phyloP scores from a whole-genome alignment of 2,329 filamentous ascomycete species.

The Epichloe elymi region DNA sequence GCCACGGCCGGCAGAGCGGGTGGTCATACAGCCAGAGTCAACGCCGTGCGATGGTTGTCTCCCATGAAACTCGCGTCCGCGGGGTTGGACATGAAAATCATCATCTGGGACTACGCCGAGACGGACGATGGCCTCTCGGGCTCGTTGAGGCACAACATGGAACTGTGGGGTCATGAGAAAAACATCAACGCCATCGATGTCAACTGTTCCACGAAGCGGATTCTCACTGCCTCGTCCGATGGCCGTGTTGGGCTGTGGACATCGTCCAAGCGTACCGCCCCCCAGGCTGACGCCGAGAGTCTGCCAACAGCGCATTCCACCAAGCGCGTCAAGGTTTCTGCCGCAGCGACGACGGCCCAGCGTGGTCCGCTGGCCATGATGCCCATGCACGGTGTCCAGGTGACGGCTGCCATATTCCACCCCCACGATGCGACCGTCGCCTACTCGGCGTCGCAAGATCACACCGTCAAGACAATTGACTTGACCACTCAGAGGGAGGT shows the following conservation, averaged over 20 bases:
- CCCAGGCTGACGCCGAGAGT: constrained; percentile 55
- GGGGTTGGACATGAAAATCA: constrained; percentile 71
- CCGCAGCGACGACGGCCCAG: constrained; percentile 39
- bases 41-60: constrained; percentile 73
- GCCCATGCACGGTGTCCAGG: constrained; percentile 56
- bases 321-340: constrained; percentile 62
- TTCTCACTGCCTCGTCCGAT: constrained; percentile 78
- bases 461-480: constrained; percentile 83
- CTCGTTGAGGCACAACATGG: constrained; percentile 57
- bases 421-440: constrained; percentile 73
- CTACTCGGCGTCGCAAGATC: constrained; percentile 85
- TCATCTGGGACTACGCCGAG: constrained; percentile 81
- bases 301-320: constrained; percentile 53
- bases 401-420: constrained; percentile 75
- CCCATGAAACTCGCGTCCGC: constrained; percentile 68
- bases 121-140: constrained; percentile 44
- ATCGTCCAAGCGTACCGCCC: constrained; percentile 57
- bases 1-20: constrained; percentile 53
- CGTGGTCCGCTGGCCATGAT: constrained; percentile 69
- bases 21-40: constrained; percentile 65
- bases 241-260: constrained; percentile 82
- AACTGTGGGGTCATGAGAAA: constrained; percentile 71
- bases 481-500: constrained; percentile 68
- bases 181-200: constrained; percentile 64
- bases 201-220: constrained; percentile 57